Percentiles rank a stretch among this genome's conserved stretches.
phyloP scores from a whole-genome alignment of 306 rosid species.

The Canavalia ensiformis region DNA sequence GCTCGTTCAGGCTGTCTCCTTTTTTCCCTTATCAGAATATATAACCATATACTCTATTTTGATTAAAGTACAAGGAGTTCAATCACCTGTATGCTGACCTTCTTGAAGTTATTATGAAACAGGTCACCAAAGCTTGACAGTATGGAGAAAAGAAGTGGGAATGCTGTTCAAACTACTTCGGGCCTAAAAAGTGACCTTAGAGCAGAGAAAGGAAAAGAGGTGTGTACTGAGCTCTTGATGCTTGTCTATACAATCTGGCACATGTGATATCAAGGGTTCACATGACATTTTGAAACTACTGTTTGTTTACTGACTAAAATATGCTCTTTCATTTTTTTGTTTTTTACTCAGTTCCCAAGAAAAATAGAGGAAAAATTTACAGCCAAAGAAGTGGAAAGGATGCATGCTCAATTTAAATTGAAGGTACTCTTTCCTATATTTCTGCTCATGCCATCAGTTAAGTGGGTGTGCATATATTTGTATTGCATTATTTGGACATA shows the following conservation, averaged over 20 bases:
- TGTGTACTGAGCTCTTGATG: constrained; percentile 36
- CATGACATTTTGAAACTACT: constrained; percentile 6
- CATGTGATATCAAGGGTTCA: neutral
- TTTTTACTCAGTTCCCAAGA: constrained; percentile 45
- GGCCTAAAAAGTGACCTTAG: constrained; percentile 54
- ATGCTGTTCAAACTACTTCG: constrained; percentile 48
- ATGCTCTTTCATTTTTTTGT: neutral
- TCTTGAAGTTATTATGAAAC: constrained; percentile 26
- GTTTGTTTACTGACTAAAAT: constrained; percentile 23
- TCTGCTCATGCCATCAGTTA: constrained; percentile 17
- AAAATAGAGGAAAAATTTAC: constrained; percentile 59
- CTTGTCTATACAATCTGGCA: neutral
- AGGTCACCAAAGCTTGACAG: constrained; percentile 59
- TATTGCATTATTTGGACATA: constrained; percentile 16
- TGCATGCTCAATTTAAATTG: constrained; percentile 61
- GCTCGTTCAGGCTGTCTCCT: neutral
- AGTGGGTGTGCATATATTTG: neutral
- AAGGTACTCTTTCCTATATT: constrained; percentile 57
- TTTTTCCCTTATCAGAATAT: neutral
- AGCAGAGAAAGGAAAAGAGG: constrained; percentile 66
- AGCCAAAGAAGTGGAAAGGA: constrained; percentile 55
- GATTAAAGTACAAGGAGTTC: constrained; percentile 12
- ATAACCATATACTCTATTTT: constrained; percentile 8
- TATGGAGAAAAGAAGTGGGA: constrained; percentile 57
- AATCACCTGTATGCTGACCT: constrained; percentile 17